phyloP scores from a whole-genome alignment of 768 basidiomycete genomes.

The Tephrocybe sp. region DNA sequence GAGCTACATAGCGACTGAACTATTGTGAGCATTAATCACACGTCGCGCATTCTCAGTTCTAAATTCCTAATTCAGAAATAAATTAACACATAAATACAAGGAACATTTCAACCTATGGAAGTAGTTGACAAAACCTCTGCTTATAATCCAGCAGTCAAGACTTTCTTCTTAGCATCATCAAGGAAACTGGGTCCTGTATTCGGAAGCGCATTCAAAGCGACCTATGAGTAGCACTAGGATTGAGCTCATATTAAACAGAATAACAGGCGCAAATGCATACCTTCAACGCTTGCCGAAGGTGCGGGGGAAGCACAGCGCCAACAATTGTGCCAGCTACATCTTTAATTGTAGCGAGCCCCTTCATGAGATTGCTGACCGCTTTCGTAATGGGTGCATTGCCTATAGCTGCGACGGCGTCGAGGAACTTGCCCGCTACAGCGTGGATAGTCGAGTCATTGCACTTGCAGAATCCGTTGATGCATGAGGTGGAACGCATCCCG shows the following conservation, averaged over 20 bases:
- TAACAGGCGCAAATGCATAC: not conserved
- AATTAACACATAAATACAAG: not conserved
- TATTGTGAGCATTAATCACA: no score
- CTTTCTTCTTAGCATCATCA: not conserved
- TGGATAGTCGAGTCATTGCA: conserved; percentile 2
- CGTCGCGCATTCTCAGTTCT: no score
- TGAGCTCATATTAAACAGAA: not conserved
- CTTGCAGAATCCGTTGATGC: conserved; percentile 4
- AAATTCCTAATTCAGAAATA: no score
- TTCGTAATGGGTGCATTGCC: conserved; percentile 9
- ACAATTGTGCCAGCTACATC: not conserved
- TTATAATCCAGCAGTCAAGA: not conserved
- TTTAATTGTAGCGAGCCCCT: conserved; percentile 3
- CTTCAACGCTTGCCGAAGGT: not conserved
- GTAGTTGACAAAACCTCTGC: not conserved
- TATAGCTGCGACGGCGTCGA: not conserved
- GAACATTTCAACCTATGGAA: not conserved
- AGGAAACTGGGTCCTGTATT: not conserved
- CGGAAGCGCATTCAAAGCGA: not conserved
- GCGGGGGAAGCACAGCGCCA: not conserved
- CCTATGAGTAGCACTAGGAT: not conserved
- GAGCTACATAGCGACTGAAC: no score
- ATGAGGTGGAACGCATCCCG: not conserved
- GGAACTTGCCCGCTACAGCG: not conserved
- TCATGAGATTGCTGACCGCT: conserved; percentile 1